A percentile compares a stretch with the other conserved stretches of the same genome.
These are phyloP conservation scores for Lachancea dasiensis DNA, from an alignment of 805 yeast genomes.

Conservation along the genomic window DNA sequence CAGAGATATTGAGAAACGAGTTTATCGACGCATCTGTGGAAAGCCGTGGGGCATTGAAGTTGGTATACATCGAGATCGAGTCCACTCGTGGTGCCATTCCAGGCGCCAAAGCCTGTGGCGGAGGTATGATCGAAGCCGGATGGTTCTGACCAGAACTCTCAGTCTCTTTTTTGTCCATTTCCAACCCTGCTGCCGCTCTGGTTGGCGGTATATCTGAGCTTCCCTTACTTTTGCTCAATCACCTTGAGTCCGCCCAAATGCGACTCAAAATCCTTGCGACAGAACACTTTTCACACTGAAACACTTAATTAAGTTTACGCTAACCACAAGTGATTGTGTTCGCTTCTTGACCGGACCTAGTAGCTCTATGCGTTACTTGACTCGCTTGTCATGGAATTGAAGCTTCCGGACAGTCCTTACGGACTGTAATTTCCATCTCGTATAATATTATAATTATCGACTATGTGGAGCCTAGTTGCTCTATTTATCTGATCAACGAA, in stretches of 20 bases:
- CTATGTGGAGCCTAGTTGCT: too few species aligned
- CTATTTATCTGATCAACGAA: too few species aligned
- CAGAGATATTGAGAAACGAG: slow-evolving; percentile 23
- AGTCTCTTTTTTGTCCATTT: slow-evolving; percentile 9
- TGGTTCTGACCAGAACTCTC: slow-evolving; percentile 6
- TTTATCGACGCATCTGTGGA: slow-evolving; percentile 24
- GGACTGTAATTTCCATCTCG: too few species aligned
- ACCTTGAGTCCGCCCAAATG: neutral
- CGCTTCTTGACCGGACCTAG: too few species aligned
- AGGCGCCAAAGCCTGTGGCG: slow-evolving; percentile 11
- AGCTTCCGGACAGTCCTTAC: too few species aligned
- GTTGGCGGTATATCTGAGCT: neutral
- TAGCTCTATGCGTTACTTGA: too few species aligned
- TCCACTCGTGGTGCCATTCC: slow-evolving; percentile 13
- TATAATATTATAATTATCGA: too few species aligned
- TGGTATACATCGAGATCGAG: slow-evolving; percentile 19
- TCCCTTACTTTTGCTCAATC: neutral
- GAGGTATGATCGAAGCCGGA: slow-evolving; percentile 11
- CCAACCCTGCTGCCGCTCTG: too few species aligned
- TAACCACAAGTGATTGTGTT: too few species aligned
- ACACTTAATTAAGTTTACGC: too few species aligned
- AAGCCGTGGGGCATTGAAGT: slow-evolving; percentile 17
- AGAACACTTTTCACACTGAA: too few species aligned
- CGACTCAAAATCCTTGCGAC: neutral
- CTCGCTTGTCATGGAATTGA: too few species aligned